These are phyloP conservation scores for Arabidopsis arenosa DNA, from an alignment of 345 rosid species.

Conservation along the genomic window DNA sequence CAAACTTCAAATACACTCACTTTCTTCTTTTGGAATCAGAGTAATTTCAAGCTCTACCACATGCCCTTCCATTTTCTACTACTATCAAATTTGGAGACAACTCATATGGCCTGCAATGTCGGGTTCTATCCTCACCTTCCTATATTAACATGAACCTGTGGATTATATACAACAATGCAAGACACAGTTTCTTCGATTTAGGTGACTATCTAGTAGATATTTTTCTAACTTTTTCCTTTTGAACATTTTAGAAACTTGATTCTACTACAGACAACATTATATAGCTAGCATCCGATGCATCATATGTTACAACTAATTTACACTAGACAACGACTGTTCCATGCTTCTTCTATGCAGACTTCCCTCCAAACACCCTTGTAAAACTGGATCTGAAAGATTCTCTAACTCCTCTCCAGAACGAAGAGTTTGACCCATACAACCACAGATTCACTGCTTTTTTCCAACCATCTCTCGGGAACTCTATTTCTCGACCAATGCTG, in stretches of 20 bases:
- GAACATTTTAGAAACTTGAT: neutral
- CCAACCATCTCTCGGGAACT: constrained; percentile 68
- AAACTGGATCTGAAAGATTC: constrained; percentile 41
- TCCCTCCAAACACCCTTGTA: constrained; percentile 22
- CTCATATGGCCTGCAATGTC: neutral
- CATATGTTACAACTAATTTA: constrained; percentile 40
- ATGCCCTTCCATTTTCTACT: neutral
- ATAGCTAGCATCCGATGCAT: neutral
- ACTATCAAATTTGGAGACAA: neutral
- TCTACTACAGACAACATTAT: constrained; percentile 16
- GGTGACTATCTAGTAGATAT: constrained; percentile 1
- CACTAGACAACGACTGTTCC: constrained; percentile 9
- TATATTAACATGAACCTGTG: neutral
- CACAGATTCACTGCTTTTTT: constrained; percentile 59
- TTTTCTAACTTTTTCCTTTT: neutral
- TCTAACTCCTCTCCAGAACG: constrained; percentile 59
- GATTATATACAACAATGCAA: neutral
- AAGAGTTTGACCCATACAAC: constrained; percentile 56
- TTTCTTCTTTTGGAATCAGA: neutral
- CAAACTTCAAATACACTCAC: neutral
- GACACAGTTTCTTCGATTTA: neutral
- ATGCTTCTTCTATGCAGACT: constrained; percentile 30
- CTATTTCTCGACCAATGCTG: constrained; percentile 56
- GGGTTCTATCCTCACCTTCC: neutral
- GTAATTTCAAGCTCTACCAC: neutral